These are phyloP conservation scores for Dissophora globulifera DNA, from an alignment of 192 early-diverging fungal genomes.

Conservation along the genomic window DNA sequence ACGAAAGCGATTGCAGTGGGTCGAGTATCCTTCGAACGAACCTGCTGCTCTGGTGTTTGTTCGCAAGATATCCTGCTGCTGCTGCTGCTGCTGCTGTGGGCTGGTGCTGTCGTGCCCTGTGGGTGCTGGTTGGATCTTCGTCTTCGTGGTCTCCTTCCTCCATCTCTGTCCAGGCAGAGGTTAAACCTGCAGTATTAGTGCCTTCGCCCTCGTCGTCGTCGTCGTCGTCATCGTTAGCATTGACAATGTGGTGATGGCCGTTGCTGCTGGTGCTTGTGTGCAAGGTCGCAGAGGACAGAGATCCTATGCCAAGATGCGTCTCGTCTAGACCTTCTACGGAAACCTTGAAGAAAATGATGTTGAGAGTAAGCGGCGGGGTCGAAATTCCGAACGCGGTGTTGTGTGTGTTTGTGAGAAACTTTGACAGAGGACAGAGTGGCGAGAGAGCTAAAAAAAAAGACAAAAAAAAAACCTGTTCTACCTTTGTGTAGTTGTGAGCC, in stretches of 20 bases:
- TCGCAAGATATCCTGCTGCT: neutral
- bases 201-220: too few relatives aligned
- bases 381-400: too few relatives aligned
- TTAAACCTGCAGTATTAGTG: neutral
- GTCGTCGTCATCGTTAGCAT: too few relatives aligned
- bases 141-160: neutral
- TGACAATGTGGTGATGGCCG: too few relatives aligned
- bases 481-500: conserved; percentile 37
- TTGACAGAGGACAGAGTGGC: too few relatives aligned
- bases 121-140: neutral
- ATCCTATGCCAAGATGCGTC: neutral
- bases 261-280: neutral
- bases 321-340: conserved; percentile 6
- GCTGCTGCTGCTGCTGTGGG: conserved; percentile 20
- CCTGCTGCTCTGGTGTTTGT: neutral
- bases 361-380: too few relatives aligned
- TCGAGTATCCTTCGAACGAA: neutral
- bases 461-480: too few relatives aligned
- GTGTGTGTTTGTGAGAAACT: too few relatives aligned
- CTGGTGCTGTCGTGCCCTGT: too few relatives aligned
- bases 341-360: neutral
- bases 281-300: neutral
- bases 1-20: neutral
- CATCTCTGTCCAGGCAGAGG: conserved; percentile 7
- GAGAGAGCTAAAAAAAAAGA: too few relatives aligned